Percentiles rank a stretch among this genome's conserved stretches.
phyloP scores from a whole-genome alignment of 352 stramenopile genomes.

The Phytopythium vexans region DNA sequence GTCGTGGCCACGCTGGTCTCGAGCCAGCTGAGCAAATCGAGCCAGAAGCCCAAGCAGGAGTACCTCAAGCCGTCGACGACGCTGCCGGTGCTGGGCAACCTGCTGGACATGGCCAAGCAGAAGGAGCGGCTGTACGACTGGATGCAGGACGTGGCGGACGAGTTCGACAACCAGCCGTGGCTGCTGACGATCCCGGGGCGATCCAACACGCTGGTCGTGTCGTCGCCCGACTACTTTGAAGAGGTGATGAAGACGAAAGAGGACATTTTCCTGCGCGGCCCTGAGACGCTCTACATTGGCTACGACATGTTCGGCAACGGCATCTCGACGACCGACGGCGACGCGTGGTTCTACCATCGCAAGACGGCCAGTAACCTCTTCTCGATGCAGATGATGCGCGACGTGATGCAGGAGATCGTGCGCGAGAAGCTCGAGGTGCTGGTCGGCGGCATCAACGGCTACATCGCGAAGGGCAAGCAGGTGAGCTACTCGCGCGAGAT shows the following conservation, averaged over 20 bases:
- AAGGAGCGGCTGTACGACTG: constrained; percentile 45
- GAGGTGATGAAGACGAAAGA: constrained; percentile 13
- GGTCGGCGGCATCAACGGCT: not conserved
- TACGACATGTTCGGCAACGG: constrained; percentile 18
- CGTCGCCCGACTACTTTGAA: constrained; percentile 6
- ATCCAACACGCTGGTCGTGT: constrained; percentile 10
- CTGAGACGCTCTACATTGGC: constrained; percentile 4
- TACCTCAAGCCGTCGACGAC: constrained; percentile 14
- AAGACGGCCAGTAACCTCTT: constrained; percentile 26
- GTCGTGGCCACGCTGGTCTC: not conserved
- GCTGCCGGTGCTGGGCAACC: constrained; percentile 39
- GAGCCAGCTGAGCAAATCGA: too few species aligned
- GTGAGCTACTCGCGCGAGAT: constrained; percentile 13
- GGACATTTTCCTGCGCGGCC: constrained; percentile 6
- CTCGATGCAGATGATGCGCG: constrained; percentile 25
- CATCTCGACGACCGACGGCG: constrained; percentile 25
- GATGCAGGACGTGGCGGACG: constrained; percentile 30
- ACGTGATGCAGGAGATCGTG: constrained; percentile 20
- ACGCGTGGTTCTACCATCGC: constrained; percentile 39
- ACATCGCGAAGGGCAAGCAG: constrained; percentile 1
- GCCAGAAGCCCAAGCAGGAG: too few species aligned
- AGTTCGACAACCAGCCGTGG: constrained; percentile 25
- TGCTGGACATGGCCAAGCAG: constrained; percentile 22
- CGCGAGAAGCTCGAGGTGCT: constrained; percentile 14
- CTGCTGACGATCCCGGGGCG: constrained; percentile 8